Base-by-base conservation (phyloP, 345 rosid species). In the Theobroma cacao region DNA sequence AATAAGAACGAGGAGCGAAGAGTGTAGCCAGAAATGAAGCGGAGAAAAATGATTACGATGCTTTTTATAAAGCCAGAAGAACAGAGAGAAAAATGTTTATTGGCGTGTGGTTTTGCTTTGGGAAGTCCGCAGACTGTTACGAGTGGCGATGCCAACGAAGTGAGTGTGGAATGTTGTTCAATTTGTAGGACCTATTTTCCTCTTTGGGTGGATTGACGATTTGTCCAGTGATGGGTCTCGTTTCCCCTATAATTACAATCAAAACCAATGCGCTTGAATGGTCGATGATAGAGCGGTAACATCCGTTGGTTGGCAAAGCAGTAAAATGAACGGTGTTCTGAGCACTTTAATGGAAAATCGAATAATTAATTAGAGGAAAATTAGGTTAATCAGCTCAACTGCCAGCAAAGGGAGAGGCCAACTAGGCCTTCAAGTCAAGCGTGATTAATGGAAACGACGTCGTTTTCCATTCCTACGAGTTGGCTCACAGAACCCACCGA, bases 1-100 rank as follows among this genome's bases (percentile, higher is more conserved):
- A 70, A 30, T 80, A 79, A 45, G 77, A 48, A 33, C 74, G 80
- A 20, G 79, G 48, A 79, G 82, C 36, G 48, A 52, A 28, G 31
- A 66, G 60, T 30, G 87, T 38, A 86, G 91, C 91, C 91, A 87
- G 87, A 43, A 74, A 80, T 80, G 80, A 72, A 76, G 58, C 14
- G 34, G 22, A 40, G 61, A 13, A 28, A 43, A 14, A 30, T 20
- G 41, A 36, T 18, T 15, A 3, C 33, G 43, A 53, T 18, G 72
- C 50, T 66, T 76, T 70, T 63, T 77, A 77, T 75, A 76, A 52
- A 58, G 40, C 56, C 6, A 34, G 63, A 24, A 41, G 15, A 61
- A 17, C 14, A 18, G 15, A 36, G 10, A 4, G n/a, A 7, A 4
- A 60, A 60, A 13, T 13, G 34, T 14, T 60, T 28, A 14, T 45